Base-by-base conservation (phyloP, 345 rosid species). In the Atalantia buxifolia region DNA sequence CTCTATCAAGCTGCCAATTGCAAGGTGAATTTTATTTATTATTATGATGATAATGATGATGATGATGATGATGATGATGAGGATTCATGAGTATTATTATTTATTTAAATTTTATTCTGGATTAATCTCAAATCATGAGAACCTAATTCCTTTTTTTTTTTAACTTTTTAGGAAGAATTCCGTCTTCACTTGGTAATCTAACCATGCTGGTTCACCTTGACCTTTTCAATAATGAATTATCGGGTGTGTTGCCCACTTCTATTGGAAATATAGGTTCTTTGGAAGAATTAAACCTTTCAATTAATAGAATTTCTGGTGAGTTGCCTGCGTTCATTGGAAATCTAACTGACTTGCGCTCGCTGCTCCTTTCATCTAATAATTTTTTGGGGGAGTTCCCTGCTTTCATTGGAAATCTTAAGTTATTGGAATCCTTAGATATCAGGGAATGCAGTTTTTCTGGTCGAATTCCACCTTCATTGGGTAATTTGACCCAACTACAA, bases 211-310 rank as follows among this genome's bases (percentile, higher is more conserved):
- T n/a, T 14, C 18, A 38, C 4, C 25, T 67, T 7, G 31, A 38
- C 19, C 28, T 67, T 67, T 36, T 27, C 1, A 9, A 2, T 5
- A 69, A 56, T 1, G 9, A 53, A 7, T 70, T 82, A 35, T 61
- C 53, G 0, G 76, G 76, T 28, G 60, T 25, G 63, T 3, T 81
- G 5, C 83, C 80, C 53, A 59, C 14, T 7, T 6, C 50, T 73
- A 40, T 4, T 5, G 60, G 60, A 28, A 60, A 57, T 22, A 6
- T 55, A 3, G 22, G 55, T 28, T 18, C 48, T 21, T 59, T 79
- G 38, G 2, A 18, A 12, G 73, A 53, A 16, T 6, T 82, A 31
- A 13, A 16, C 10, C 64, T 60, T 24, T 24, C 64, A 8, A 0
- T 2, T 0, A 60, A 60, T 60, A 60, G 64, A 24, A 9, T 60